Conservation (phyloP, 164 flowering plant species). For the Taxillus chinensis region DNA sequence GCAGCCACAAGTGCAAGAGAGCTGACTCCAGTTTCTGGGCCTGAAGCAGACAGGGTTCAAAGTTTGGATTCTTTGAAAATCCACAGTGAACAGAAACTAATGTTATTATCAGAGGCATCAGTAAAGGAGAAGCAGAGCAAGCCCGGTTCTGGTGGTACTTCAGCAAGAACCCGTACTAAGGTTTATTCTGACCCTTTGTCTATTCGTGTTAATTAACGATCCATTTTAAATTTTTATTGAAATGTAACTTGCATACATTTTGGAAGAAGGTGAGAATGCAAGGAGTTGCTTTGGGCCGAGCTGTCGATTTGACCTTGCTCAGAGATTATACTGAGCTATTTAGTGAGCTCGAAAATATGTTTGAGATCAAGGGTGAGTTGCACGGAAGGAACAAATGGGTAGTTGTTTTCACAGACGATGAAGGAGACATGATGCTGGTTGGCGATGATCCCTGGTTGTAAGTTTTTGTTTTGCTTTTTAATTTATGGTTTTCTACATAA, state of each 20-base stretch:
- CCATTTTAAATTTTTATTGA: too few species aligned
- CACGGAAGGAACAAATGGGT: slow-evolving; percentile 41
- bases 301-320: slow-evolving; percentile 53
- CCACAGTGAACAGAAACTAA: slow-evolving; percentile 17
- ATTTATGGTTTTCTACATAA: too few species aligned
- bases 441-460: slow-evolving; percentile 89
- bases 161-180: slow-evolving; percentile 50
- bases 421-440: slow-evolving; percentile 81
- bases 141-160: slow-evolving; percentile 17
- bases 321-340: slow-evolving; percentile 47
- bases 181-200: slow-evolving; percentile 12
- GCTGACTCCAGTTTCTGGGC: slow-evolving; percentile 3
- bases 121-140: slow-evolving; percentile 20
- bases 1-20: slow-evolving; percentile 5
- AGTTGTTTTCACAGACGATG: slow-evolving; percentile 65
- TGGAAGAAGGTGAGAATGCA: slow-evolving; percentile 71
- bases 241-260: background rate
- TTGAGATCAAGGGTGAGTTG: slow-evolving; percentile 69
- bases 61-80: slow-evolving; percentile 10
- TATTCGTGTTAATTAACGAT: too few species aligned
- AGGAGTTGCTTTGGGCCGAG: slow-evolving; percentile 76
- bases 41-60: slow-evolving; percentile 17
- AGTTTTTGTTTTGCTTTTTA: slow-evolving; percentile 15
- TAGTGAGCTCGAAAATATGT: slow-evolving; percentile 58
- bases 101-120: slow-evolving; percentile 10